These are phyloP conservation scores for Podaxis sp. DNA, from an alignment of 768 basidiomycete genomes.

Conservation along the genomic window DNA sequence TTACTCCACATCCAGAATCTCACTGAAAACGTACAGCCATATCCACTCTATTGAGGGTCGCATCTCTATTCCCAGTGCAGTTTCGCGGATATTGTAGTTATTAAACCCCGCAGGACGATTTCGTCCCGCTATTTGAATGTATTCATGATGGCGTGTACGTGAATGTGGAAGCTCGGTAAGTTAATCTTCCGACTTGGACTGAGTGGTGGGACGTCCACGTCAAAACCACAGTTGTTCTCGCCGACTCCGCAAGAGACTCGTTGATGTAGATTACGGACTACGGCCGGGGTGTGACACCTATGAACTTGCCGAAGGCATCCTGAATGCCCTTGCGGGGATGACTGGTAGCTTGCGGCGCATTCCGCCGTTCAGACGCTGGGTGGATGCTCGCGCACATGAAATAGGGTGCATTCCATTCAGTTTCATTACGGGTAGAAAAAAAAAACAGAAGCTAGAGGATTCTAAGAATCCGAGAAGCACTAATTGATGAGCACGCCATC, in stretches of 20 bases:
- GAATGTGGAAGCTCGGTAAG: neutral
- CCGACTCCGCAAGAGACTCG: neutral
- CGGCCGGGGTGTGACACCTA: neutral
- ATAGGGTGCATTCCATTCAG: neutral
- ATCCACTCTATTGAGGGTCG: no score
- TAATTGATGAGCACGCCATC: neutral
- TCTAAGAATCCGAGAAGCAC: neutral
- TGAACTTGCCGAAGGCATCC: neutral
- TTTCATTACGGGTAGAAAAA: neutral
- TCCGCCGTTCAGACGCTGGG: neutral
- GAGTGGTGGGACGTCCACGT: neutral
- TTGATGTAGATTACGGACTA: neutral
- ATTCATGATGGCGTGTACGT: slow-evolving; percentile 1
- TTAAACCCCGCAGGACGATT: neutral
- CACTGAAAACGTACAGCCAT: no score
- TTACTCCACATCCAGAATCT: no score
- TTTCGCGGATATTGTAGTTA: neutral
- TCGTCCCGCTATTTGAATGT: neutral
- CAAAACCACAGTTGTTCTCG: neutral
- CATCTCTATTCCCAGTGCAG: neutral
- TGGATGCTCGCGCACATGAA: neutral
- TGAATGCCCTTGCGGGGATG: neutral
- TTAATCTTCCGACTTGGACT: neutral
- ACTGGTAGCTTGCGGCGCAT: neutral
- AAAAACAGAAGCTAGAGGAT: slow-evolving; percentile 3